Conservation (phyloP, 2,329 filamentous ascomycete species). For the Cladophialophora chaetospira region DNA sequence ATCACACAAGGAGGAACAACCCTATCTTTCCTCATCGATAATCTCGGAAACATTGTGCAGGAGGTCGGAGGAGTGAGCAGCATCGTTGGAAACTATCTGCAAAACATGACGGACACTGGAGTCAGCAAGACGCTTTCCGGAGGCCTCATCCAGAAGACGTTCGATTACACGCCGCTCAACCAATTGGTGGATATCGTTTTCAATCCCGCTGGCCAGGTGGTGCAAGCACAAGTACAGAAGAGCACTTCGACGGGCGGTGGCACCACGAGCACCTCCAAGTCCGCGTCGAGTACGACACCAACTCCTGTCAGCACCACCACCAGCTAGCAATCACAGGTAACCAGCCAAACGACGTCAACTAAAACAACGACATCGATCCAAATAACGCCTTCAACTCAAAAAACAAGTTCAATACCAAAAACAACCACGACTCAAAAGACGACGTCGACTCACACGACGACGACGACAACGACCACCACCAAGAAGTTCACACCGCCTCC, state of each 20-base stretch:
- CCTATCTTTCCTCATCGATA: conserved; percentile 61
- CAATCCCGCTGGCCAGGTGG: conserved; percentile 58
- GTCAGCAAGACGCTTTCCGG: conserved; percentile 21
- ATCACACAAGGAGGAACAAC: conserved; percentile 59
- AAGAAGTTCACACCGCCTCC: no score
- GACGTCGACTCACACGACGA: no score
- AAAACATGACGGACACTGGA: conserved; percentile 60
- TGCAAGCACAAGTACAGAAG: conserved; percentile 46
- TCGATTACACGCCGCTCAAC: conserved; percentile 53
- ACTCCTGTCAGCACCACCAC: not conserved
- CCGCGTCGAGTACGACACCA: conserved; percentile 13
- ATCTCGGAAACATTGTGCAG: conserved; percentile 65
- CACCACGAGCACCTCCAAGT: conserved; percentile 1
- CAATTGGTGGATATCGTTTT: conserved; percentile 59
- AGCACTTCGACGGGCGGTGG: conserved; percentile 2
- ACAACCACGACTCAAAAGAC: no score
- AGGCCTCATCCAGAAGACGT: conserved; percentile 53
- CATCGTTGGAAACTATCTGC: conserved; percentile 61
- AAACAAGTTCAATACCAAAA: no score
- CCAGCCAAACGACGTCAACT: no score
- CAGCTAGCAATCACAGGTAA: not conserved
- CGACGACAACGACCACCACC: no score
- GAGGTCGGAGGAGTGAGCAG: conserved; percentile 56
- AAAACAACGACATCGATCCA: no score
- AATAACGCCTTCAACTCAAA: no score